A percentile compares a stretch with the other conserved stretches of the same genome.
Conservation (phyloP, 1,284 basidiomycete genomes). For the Ceratobasidium sp. region DNA sequence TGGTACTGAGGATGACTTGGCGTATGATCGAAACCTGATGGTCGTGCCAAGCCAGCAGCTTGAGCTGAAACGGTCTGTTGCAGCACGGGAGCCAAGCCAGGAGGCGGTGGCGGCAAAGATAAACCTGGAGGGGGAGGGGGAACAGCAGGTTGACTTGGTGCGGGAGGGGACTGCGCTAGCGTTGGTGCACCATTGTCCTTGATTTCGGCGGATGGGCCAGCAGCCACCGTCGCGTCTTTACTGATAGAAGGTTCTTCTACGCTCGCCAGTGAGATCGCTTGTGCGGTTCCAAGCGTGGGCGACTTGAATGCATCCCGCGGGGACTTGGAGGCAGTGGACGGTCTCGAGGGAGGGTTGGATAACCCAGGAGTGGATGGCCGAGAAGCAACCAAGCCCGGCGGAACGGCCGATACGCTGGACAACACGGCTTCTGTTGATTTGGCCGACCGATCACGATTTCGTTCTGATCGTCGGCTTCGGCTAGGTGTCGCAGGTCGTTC, state of each 20-base stretch:
- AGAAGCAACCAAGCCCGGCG: slow-evolving; percentile 59
- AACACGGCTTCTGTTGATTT: slow-evolving; percentile 37
- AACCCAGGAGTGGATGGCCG: slow-evolving; percentile 69
- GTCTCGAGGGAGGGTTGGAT: slow-evolving; percentile 40
- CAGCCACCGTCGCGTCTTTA: neutral
- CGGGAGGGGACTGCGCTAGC: slow-evolving; percentile 58
- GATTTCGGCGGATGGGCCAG: slow-evolving; percentile 49
- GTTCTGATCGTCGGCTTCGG: slow-evolving; percentile 33
- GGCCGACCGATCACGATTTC: slow-evolving; percentile 31
- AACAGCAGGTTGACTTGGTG: slow-evolving; percentile 54
- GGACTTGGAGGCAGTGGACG: slow-evolving; percentile 47
- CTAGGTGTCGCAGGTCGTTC: slow-evolving; percentile 39
- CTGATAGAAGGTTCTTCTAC: neutral
- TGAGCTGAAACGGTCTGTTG: slow-evolving; percentile 18
- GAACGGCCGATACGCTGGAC: slow-evolving; percentile 22
- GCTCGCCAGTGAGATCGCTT: slow-evolving; percentile 51
- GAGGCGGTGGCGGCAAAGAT: slow-evolving; percentile 71
- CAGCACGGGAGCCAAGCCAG: slow-evolving; percentile 62
- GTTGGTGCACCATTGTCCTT: slow-evolving; percentile 47
- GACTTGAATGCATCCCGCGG: slow-evolving; percentile 37
- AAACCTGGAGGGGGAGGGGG: slow-evolving; percentile 51
- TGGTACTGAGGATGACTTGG: slow-evolving; percentile 69
- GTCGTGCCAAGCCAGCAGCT: slow-evolving; percentile 61
- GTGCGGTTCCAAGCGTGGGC: slow-evolving; percentile 48
- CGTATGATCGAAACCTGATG: slow-evolving; percentile 47